Evolutionary conservation across 2,329 filamentous ascomycete species (phyloP), one percentile per base, ranked within the genome.

Genomic region (Aspergillus novofumigatus): DNA sequence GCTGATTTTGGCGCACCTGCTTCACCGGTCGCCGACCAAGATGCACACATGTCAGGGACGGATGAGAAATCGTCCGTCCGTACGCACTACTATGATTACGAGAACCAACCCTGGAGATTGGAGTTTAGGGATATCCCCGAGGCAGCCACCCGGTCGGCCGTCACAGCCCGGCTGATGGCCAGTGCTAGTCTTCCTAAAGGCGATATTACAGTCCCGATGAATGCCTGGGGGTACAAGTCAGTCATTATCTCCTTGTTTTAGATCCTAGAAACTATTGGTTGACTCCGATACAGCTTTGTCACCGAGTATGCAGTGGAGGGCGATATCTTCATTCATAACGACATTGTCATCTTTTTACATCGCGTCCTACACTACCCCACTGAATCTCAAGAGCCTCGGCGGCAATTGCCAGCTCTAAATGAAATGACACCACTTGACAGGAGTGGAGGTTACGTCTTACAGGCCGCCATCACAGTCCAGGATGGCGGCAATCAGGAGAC

Each of bases 231-330:
- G 20, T 83, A 83, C 58, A 75, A 77, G 81, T 84, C 66, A 66
- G 78, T 72, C 32, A 51, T 42, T 28, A 47, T 35, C 25, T 21
- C 52, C 56, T 60, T 55, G 54, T 57, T 58, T 26, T 49, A 45
- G 23, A 14, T n/a, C 25, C 21, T n/a, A 28, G 26, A 49, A 56
- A 51, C 57, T 62, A 56, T 63, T 56, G 11, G 20, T n/a, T 55
- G 38, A 51, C 57, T 11, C 25, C 2, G 38, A 29, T 28, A 7
- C 58, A 85, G 83, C 52, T 84, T 82, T 60, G 77, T 81, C 23
- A 81, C 80, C 5, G 82, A 86, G 63, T 85, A 83, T 65, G 72
- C 84, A 52, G 67, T 83, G 21, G 77, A 82, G 64, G 84, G 84
- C 25, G 78, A 85, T 64, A 78, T 80, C 55, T 83, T 86, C 62